A percentile compares a stretch with the other conserved stretches of the same genome.
Evolutionary conservation across 1,284 basidiomycete species (phyloP).

Genomic region (Takashimella tepidaria): DNA sequence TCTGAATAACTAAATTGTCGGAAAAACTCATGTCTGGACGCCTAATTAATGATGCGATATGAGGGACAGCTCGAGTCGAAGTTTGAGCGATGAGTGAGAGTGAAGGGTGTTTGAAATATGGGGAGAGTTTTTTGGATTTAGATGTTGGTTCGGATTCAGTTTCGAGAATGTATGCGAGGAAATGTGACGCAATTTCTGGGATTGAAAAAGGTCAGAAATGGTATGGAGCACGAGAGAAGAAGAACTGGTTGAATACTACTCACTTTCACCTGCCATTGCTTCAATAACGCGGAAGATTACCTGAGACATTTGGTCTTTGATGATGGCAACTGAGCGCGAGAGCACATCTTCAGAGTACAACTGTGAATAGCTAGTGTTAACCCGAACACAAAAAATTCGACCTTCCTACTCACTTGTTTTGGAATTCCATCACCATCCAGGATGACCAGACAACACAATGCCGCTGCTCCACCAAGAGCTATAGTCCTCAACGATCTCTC

Average conservation of each 20-base stretch:
- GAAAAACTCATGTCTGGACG: constrained; percentile 63
- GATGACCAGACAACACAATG: constrained; percentile 72
- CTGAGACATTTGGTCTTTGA: constrained; percentile 74
- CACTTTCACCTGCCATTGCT: constrained; percentile 52
- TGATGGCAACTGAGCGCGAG: constrained; percentile 63
- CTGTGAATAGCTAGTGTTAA: constrained; percentile 47
- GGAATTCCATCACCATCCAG: constrained; percentile 70
- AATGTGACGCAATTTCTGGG: constrained; percentile 47
- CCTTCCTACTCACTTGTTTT: constrained; percentile 61
- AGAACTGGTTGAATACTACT: no score
- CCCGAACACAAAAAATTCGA: not conserved
- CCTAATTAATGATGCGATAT: constrained; percentile 44
- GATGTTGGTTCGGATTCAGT: not conserved
- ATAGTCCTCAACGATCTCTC: constrained; percentile 56
- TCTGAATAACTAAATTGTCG: constrained; percentile 79
- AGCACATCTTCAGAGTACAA: constrained; percentile 90
- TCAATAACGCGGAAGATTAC: constrained; percentile 86
- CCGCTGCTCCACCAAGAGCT: constrained; percentile 66
- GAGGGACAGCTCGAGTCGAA: constrained; percentile 50
- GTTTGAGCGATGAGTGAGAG: constrained; percentile 61
- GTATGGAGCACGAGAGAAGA: not conserved
- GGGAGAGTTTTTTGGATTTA: constrained; percentile 7
- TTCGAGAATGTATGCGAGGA: constrained; percentile 57
- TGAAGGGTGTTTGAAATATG: constrained; percentile 49
- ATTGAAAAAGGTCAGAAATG: no score